These are phyloP conservation scores for Monosporascus sp. DNA, from an alignment of 2,329 filamentous ascomycete species.

Conservation along the genomic window DNA sequence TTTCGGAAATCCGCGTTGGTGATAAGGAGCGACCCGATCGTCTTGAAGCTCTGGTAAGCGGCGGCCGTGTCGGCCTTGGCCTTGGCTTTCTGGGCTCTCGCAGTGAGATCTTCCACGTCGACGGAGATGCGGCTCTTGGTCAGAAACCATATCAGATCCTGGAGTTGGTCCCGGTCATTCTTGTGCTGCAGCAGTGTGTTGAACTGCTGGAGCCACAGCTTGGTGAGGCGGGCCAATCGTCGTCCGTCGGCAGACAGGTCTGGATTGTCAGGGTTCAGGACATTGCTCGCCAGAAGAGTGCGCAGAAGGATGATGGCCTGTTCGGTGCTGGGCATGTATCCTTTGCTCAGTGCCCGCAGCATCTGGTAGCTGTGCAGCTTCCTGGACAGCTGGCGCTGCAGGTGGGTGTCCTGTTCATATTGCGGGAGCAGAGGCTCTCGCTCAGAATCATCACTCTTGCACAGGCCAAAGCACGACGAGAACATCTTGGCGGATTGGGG, in stretches of 20 bases:
- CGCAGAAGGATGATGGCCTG: conserved; percentile 76
- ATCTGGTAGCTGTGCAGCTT: conserved; percentile 95
- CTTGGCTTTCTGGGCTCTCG: conserved; percentile 56
- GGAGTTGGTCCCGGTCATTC: conserved; percentile 78
- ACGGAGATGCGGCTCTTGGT: conserved; percentile 66
- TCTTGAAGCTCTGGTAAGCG: conserved; percentile 75
- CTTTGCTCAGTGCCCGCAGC: conserved; percentile 71
- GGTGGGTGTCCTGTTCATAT: conserved; percentile 73
- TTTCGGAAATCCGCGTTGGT: conserved; percentile 87
- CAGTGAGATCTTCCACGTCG: conserved; percentile 58
- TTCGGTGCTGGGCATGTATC: conserved; percentile 89
- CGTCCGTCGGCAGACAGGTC: conserved; percentile 75
- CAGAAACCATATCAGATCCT: conserved; percentile 86
- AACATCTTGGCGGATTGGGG: conserved; percentile 27
- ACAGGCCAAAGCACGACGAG: conserved; percentile 61
- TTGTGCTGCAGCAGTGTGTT: conserved; percentile 80
- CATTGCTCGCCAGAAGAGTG: conserved; percentile 68
- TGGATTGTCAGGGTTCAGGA: conserved; percentile 69
- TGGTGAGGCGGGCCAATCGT: conserved; percentile 64
- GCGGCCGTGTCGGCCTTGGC: conserved; percentile 66
- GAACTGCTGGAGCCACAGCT: conserved; percentile 70
- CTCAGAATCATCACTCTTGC: conserved; percentile 49
- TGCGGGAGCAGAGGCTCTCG: conserved; percentile 75
- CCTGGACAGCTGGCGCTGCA: conserved; percentile 74
- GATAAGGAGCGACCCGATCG: conserved; percentile 76